Conservation (phyloP, 129 eudicot species). For the Tagetes erecta region DNA sequence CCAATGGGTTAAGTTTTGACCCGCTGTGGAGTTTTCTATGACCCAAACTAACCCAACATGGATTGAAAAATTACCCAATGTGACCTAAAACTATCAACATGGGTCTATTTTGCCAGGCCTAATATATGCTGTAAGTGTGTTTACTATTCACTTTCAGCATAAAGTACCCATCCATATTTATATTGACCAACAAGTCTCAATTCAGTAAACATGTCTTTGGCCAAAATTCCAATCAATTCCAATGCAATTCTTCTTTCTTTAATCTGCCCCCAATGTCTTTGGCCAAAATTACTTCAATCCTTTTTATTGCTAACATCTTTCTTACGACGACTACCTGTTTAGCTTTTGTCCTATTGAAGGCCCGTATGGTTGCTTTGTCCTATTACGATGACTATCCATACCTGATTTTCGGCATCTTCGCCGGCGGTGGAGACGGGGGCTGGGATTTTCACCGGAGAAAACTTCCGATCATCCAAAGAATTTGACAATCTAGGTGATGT, state of each 20-base stretch:
- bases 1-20: too few species aligned
- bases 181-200: constrained; percentile 92
- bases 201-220: constrained; percentile 85
- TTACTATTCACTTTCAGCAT: constrained; percentile 99
- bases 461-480: constrained; percentile 33
- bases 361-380: too few species aligned
- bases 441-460: constrained; percentile 33
- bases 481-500: constrained; percentile 55
- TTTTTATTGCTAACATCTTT: constrained; percentile 64
- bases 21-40: too few species aligned
- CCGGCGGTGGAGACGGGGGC: constrained; percentile 18
- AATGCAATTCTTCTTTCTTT: constrained; percentile 82
- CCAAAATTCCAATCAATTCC: too few species aligned
- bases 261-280: constrained; percentile 85
- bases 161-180: constrained; percentile 99
- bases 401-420: constrained; percentile 37
- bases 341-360: too few species aligned
- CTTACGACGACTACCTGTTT: constrained; percentile 72
- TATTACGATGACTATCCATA: too few species aligned
- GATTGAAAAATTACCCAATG: too few species aligned
- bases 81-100: too few species aligned
- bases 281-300: constrained; percentile 67
- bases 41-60: too few species aligned
- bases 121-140: constrained; percentile 69
- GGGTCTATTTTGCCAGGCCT: too few species aligned